Evolutionary conservation across 2,329 filamentous ascomycete species (phyloP).

Genomic region (Diaporthe humulicola): DNA sequence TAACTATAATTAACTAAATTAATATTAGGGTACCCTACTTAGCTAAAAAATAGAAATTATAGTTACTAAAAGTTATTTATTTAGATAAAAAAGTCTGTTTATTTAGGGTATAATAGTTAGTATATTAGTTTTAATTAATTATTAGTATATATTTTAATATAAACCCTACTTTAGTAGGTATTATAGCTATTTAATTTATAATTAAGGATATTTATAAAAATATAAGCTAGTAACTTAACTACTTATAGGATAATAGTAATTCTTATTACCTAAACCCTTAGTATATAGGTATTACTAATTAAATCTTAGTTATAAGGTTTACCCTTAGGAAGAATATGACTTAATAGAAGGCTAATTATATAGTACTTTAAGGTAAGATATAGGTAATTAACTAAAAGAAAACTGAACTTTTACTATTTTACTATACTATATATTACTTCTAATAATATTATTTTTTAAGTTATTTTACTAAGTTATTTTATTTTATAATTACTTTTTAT

Average conservation of each 20-base stretch:
- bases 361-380: background rate
- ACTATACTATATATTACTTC: background rate
- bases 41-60: too few species aligned
- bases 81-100: too few species aligned
- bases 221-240: background rate
- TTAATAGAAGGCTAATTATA: background rate
- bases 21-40: too few species aligned
- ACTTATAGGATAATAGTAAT: background rate
- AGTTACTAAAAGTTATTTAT: too few species aligned
- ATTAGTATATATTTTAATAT: too few species aligned
- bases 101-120: too few species aligned
- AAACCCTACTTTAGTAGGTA: too few species aligned
- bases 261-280: background rate
- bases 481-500: background rate
- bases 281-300: background rate
- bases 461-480: background rate
- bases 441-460: background rate
- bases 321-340: background rate
- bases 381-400: background rate
- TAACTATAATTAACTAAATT: too few species aligned
- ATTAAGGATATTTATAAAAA: too few species aligned
- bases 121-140: too few species aligned
- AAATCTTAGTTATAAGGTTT: background rate
- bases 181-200: too few species aligned
- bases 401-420: background rate